These are phyloP conservation scores for Lepidium sativum DNA, from an alignment of 345 rosid species.

Conservation along the genomic window DNA sequence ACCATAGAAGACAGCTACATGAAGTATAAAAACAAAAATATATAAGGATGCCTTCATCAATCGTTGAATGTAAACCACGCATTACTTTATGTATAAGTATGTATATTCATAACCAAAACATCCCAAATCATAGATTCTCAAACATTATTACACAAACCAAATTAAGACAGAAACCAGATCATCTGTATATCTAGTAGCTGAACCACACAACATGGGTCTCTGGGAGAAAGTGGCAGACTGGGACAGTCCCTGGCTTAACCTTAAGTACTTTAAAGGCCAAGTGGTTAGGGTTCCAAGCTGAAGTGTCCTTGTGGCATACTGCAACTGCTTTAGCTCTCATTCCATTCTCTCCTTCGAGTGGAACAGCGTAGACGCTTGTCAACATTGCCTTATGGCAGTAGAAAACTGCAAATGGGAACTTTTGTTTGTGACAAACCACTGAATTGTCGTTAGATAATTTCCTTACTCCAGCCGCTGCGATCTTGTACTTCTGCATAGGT, in stretches of 20 bases:
- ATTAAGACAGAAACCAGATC: not conserved
- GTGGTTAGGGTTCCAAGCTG: constrained; percentile 80
- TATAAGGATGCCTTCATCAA: not conserved
- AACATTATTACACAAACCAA: constrained; percentile 11
- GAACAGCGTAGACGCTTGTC: constrained; percentile 49
- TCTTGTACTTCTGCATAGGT: constrained; percentile 42
- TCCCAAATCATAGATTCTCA: constrained; percentile 2
- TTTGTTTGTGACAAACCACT: constrained; percentile 80
- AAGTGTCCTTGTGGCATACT: constrained; percentile 76
- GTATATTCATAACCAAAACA: constrained; percentile 18
- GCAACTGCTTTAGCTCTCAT: constrained; percentile 57
- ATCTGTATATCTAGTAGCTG: constrained; percentile 24
- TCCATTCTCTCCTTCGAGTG: constrained; percentile 56
- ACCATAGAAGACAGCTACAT: not conserved
- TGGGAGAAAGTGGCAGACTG: constrained; percentile 80
- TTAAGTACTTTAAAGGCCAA: constrained; percentile 70
- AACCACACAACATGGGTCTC: constrained; percentile 67
- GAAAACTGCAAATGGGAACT: constrained; percentile 67
- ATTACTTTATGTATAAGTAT: constrained; percentile 11
- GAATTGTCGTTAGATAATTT: constrained; percentile 35
- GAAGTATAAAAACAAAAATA: not conserved
- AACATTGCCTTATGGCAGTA: constrained; percentile 60
- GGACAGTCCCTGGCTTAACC: constrained; percentile 62
- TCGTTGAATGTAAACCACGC: not conserved
- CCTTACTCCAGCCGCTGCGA: constrained; percentile 32